A percentile compares a stretch with the other conserved stretches of the same genome.
phyloP scores from a whole-genome alignment of 768 basidiomycete species.

The Boletus pseudo-olivaceus region DNA sequence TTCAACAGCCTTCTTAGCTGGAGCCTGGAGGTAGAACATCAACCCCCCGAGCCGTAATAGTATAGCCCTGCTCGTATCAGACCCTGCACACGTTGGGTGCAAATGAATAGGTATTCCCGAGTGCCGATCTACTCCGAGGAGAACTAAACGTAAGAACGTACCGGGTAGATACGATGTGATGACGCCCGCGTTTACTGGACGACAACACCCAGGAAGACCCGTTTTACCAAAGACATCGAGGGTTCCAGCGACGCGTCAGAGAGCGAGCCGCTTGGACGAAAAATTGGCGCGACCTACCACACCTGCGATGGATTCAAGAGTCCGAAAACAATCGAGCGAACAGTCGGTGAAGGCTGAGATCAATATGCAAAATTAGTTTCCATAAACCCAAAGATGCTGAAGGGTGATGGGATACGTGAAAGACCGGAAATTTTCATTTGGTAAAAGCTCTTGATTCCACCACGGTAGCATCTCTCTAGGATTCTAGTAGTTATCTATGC shows the following conservation, averaged over 20 bases:
- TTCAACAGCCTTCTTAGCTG: not conserved
- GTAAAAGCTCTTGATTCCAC: not conserved
- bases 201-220: not conserved
- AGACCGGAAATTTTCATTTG: not conserved
- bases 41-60: not conserved
- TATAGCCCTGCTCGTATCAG: slow-evolving; percentile 2
- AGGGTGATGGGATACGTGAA: not conserved
- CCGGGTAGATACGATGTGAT: not conserved
- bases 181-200: not conserved
- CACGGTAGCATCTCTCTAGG: not conserved
- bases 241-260: not conserved
- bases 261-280: not conserved
- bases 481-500: slow-evolving; percentile 5
- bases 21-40: not conserved
- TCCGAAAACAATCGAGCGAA: not conserved
- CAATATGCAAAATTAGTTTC: not conserved
- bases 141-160: not conserved
- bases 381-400: not conserved
- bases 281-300: not conserved
- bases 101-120: not conserved
- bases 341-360: not conserved
- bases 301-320: not conserved
- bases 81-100: not conserved
- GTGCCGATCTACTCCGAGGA: not conserved
- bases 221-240: not conserved